Evolutionary conservation across 139 green algal genomes (phyloP).

Genomic region (Chloropicon primus): DNA sequence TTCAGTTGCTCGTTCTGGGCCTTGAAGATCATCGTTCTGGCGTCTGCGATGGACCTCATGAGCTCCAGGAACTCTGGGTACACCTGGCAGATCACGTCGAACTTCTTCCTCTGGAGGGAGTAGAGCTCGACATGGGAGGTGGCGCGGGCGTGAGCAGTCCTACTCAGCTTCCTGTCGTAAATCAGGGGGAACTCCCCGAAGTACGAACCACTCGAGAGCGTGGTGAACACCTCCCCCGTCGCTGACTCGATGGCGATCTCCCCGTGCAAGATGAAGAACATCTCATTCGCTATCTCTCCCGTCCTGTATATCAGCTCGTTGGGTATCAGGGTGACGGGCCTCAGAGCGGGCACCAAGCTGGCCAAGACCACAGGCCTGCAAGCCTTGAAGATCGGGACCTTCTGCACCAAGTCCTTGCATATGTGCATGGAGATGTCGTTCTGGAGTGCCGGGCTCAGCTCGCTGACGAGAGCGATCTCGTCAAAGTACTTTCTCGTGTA

Average conservation of each 20-base stretch:
- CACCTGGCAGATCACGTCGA: not conserved
- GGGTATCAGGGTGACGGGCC: slow-evolving; percentile 17
- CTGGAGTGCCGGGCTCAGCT: slow-evolving; percentile 22
- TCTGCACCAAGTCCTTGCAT: slow-evolving; percentile 21
- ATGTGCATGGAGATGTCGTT: slow-evolving; percentile 29
- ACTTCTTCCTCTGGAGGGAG: not conserved
- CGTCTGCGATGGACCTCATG: not conserved
- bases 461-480: slow-evolving; percentile 4
- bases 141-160: not conserved
- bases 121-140: not conserved
- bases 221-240: slow-evolving; percentile 10
- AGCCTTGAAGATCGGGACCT: slow-evolving; percentile 25
- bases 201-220: slow-evolving; percentile 19
- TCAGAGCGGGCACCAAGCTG: slow-evolving; percentile 18
- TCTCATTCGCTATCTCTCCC: slow-evolving; percentile 23
- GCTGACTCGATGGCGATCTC: slow-evolving; percentile 17
- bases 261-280: slow-evolving; percentile 33
- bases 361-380: slow-evolving; percentile 19
- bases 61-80: not conserved
- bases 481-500: slow-evolving; percentile 9
- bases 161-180: slow-evolving; percentile 4
- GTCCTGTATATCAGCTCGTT: slow-evolving; percentile 21
- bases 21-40: not conserved
- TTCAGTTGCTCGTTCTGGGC: not conserved
- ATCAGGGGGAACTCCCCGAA: slow-evolving; percentile 34